Conservation (phyloP, 106 monocot species). For the Agapanthus africanus region DNA sequence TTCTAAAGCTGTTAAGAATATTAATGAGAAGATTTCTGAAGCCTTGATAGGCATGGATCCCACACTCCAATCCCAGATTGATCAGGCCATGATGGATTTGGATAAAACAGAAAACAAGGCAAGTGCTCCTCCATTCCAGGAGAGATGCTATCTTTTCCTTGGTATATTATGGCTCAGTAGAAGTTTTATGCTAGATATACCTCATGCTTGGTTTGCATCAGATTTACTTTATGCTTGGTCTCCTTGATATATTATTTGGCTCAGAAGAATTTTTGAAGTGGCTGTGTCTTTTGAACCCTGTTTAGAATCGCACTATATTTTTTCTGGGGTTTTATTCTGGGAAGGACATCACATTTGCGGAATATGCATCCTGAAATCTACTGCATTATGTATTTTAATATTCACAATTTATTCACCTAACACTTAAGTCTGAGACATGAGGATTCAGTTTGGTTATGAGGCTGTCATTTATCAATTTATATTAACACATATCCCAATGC, state of each 20-base stretch:
- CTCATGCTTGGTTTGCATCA: background rate
- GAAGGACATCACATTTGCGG: background rate
- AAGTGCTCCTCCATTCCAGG: background rate
- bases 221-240: background rate
- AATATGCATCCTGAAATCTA: background rate
- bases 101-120: constrained; percentile 15
- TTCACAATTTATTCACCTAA: no score
- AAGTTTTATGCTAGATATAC: background rate
- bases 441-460: background rate
- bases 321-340: background rate
- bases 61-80: constrained; percentile 69
- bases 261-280: background rate
- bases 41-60: constrained; percentile 97
- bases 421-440: background rate
- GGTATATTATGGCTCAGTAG: background rate
- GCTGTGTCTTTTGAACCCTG: background rate
- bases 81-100: constrained; percentile 14
- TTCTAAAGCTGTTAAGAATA: constrained; percentile 73
- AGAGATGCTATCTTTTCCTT: background rate
- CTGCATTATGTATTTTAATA: no score
- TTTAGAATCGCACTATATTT: background rate
- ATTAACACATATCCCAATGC: no score
- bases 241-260: background rate
- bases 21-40: constrained; percentile 89
- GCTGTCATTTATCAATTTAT: background rate